Evolutionary conservation across 2,329 filamentous ascomycete species (phyloP).

Genomic region (Ascochyta koolunga): DNA sequence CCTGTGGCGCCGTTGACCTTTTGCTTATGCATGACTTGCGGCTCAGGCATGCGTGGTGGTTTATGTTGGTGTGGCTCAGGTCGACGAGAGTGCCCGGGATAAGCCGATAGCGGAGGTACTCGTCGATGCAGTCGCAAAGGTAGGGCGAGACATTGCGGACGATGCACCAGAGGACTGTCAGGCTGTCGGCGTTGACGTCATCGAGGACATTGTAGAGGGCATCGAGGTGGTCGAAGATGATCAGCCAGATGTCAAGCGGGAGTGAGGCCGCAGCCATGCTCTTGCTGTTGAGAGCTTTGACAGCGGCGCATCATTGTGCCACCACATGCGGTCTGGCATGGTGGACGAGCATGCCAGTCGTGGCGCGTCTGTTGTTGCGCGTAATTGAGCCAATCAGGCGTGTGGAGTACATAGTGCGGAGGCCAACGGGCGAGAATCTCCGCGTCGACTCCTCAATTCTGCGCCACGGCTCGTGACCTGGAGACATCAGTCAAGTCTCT

Average conservation of each 20-base stretch:
- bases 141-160: slow-evolving; percentile 24
- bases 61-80: slow-evolving; percentile 26
- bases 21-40: slow-evolving; percentile 6
- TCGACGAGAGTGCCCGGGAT: slow-evolving; percentile 20
- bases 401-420: slow-evolving; percentile 15
- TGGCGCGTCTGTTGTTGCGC: slow-evolving; percentile 8
- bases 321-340: slow-evolving; percentile 5
- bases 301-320: slow-evolving; percentile 4
- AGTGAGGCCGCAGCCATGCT: slow-evolving; percentile 8
- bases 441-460: slow-evolving; percentile 19
- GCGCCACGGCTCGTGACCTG: slow-evolving; percentile 29
- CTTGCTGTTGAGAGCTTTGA: not conserved
- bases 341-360: slow-evolving; percentile 11
- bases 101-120: slow-evolving; percentile 22
- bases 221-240: slow-evolving; percentile 21
- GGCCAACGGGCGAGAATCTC: slow-evolving; percentile 11
- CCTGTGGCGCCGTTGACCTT: slow-evolving; percentile 8
- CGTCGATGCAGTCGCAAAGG: slow-evolving; percentile 24
- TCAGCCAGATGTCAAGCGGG: slow-evolving; percentile 27
- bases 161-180: slow-evolving; percentile 22
- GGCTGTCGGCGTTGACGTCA: slow-evolving; percentile 14
- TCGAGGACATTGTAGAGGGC: not conserved
- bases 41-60: slow-evolving; percentile 16
- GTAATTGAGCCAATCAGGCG: slow-evolving; percentile 13
- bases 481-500: slow-evolving; percentile 23